These are phyloP conservation scores for Solanum okadae DNA, from an alignment of 257 asterid genomes.

Conservation along the genomic window DNA sequence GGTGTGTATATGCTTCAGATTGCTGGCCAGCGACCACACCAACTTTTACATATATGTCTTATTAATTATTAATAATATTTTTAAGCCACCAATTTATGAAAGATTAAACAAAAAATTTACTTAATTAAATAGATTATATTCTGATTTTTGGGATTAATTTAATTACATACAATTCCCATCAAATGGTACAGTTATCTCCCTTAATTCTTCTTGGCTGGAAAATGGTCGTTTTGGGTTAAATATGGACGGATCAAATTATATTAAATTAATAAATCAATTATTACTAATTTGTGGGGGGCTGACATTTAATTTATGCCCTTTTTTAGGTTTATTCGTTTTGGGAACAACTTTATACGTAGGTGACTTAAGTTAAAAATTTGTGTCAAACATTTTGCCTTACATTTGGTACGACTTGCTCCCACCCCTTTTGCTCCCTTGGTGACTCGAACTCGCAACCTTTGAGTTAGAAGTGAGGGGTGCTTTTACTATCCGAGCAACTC, in stretches of 20 bases:
- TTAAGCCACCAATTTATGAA: background rate
- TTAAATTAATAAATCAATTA: background rate
- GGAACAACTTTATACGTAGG: background rate
- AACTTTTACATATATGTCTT: background rate
- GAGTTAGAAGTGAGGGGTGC: too few relatives aligned
- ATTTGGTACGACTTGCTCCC: too few relatives aligned
- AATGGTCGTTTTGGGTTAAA: background rate
- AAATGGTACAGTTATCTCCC: background rate
- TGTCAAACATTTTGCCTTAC: too few relatives aligned
- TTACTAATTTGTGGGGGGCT: background rate
- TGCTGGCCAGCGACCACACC: constrained; percentile 27
- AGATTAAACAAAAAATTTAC: background rate
- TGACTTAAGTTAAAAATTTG: background rate
- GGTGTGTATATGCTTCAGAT: constrained; percentile 5
- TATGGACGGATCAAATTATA: background rate
- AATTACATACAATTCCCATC: background rate
- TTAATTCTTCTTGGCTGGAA: background rate
- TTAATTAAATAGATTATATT: background rate
- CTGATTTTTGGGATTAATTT: background rate
- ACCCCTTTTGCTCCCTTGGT: too few relatives aligned
- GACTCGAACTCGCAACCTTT: too few relatives aligned
- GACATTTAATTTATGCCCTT: too few relatives aligned
- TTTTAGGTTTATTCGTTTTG: too few relatives aligned
- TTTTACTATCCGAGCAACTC: too few relatives aligned
- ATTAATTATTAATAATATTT: background rate